These are phyloP conservation scores for Paramecium bursaria DNA, from an alignment of 73 alveolate species.

Conservation along the genomic window DNA sequence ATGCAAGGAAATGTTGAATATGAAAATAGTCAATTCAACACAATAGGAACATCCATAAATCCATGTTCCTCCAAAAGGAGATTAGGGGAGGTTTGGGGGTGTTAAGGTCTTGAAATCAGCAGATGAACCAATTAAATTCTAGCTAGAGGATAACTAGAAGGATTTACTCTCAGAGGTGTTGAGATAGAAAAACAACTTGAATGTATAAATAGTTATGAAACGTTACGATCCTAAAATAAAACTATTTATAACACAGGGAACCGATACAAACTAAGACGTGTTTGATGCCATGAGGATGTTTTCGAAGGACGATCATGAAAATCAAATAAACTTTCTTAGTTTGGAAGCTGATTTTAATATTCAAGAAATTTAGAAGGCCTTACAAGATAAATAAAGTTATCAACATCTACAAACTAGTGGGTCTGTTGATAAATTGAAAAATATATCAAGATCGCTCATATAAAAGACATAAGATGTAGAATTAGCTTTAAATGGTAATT, in stretches of 20 bases:
- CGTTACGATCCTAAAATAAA: slow-evolving; percentile 60
- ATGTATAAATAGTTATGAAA: slow-evolving; percentile 55
- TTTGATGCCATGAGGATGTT: slow-evolving; percentile 32
- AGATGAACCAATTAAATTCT: neutral
- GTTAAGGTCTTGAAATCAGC: neutral
- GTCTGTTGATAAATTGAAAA: slow-evolving; percentile 11
- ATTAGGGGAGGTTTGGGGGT: slow-evolving; percentile 42
- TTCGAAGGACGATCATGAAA: slow-evolving; percentile 50
- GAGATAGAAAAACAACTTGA: slow-evolving; percentile 21
- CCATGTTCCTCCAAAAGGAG: slow-evolving; percentile 16
- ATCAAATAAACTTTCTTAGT: neutral
- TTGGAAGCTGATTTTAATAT: neutral
- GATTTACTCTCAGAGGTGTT: slow-evolving; percentile 22
- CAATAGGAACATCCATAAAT: neutral
- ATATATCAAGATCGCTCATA: neutral
- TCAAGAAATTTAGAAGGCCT: slow-evolving; percentile 1
- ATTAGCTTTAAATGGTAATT: neutral
- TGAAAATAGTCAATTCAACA: neutral
- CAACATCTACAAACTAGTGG: neutral
- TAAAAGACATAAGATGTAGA: slow-evolving; percentile 36
- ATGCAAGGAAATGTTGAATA: slow-evolving; percentile 38
- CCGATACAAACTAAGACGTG: slow-evolving; percentile 40
- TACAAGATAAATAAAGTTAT: neutral
- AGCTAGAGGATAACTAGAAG: slow-evolving; percentile 39
- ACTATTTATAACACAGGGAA: slow-evolving; percentile 17